Conservation (phyloP, 2,329 filamentous ascomycete species). For the Harringtonia aguacate region DNA sequence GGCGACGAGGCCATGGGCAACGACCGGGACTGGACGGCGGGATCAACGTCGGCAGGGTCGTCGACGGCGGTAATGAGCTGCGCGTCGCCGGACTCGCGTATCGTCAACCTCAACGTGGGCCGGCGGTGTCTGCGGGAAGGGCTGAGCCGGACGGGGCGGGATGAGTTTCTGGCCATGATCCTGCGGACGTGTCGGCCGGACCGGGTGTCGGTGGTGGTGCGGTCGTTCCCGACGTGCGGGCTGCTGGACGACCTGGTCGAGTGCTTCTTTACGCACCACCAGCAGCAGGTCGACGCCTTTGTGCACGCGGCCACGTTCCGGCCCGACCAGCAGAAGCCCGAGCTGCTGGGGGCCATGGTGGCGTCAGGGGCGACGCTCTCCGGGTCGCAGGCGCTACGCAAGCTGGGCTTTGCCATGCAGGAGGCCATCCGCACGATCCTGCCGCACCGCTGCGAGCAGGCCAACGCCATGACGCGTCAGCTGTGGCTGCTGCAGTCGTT, state of each 20-base stretch:
- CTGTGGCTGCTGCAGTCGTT: conserved; percentile 38
- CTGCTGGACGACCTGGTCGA: conserved; percentile 51
- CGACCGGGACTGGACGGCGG: conserved; percentile 1
- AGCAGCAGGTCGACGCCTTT: conserved; percentile 46
- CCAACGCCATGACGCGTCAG: conserved; percentile 30
- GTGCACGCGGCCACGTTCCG: conserved; percentile 52
- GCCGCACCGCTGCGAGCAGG: conserved; percentile 32
- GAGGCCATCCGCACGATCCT: conserved; percentile 35
- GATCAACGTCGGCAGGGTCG: no score
- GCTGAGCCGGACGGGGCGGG: conserved; percentile 38
- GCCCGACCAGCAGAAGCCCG: conserved; percentile 42
- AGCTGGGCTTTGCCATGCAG: conserved; percentile 47
- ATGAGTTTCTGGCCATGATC: conserved; percentile 54
- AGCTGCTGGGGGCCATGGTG: conserved; percentile 48
- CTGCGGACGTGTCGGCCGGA: conserved; percentile 43
- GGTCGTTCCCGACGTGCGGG: conserved; percentile 51
- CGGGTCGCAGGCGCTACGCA: conserved; percentile 38
- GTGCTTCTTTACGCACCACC: conserved; percentile 46
- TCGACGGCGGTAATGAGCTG: no score
- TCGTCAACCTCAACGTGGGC: conserved; percentile 25
- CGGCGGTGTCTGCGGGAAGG: conserved; percentile 24
- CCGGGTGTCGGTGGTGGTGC: conserved; percentile 40
- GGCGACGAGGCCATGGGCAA: no score
- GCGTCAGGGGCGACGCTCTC: conserved; percentile 51
- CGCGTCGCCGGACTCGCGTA: conserved; percentile 22